phyloP scores from a whole-genome alignment of 2,329 filamentous ascomycete species.

The Graphilbum sp. region DNA sequence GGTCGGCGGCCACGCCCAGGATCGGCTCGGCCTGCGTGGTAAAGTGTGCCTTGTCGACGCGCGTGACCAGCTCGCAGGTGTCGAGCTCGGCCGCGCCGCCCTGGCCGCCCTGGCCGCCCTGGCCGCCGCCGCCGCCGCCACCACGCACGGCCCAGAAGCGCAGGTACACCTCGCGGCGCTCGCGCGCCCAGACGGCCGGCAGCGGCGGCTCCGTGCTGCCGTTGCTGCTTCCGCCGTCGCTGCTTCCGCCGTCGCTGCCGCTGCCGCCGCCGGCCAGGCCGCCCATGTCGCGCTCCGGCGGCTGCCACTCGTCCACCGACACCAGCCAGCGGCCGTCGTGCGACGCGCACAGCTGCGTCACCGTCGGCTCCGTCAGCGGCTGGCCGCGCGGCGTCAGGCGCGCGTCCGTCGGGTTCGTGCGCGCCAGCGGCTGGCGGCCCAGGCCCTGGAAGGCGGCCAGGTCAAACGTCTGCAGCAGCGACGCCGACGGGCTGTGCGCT shows the following conservation, averaged over 20 bases:
- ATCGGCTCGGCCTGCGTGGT: constrained; percentile 40
- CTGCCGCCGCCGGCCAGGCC: constrained; percentile 49
- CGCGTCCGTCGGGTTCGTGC: constrained; percentile 72
- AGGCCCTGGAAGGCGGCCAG: constrained; percentile 62
- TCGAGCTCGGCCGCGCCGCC: too few species aligned
- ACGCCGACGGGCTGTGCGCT: constrained; percentile 28
- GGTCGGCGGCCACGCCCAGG: constrained; percentile 54
- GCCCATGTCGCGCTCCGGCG: constrained; percentile 50
- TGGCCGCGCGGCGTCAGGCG: constrained; percentile 59
- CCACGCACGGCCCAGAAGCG: constrained; percentile 65
- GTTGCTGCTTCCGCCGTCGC: too few species aligned
- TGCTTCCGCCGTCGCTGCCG: constrained; percentile 30
- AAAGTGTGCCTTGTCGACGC: constrained; percentile 70
- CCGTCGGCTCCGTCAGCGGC: constrained; percentile 59
- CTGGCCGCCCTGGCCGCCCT: too few species aligned
- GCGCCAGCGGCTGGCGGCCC: constrained; percentile 72
- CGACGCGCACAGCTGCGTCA: constrained; percentile 61
- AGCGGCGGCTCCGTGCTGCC: too few species aligned
- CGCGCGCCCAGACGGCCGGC: constrained; percentile 26
- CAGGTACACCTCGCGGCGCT: constrained; percentile 57
- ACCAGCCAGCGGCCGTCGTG: constrained; percentile 77
- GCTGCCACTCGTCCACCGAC: constrained; percentile 82
- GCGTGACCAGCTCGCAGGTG: constrained; percentile 64
- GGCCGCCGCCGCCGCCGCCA: constrained; percentile 51
- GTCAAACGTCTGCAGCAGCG: constrained; percentile 69